Evolutionary conservation across 345 rosid genomes (phyloP).

Genomic region (Arabis alpina): DNA sequence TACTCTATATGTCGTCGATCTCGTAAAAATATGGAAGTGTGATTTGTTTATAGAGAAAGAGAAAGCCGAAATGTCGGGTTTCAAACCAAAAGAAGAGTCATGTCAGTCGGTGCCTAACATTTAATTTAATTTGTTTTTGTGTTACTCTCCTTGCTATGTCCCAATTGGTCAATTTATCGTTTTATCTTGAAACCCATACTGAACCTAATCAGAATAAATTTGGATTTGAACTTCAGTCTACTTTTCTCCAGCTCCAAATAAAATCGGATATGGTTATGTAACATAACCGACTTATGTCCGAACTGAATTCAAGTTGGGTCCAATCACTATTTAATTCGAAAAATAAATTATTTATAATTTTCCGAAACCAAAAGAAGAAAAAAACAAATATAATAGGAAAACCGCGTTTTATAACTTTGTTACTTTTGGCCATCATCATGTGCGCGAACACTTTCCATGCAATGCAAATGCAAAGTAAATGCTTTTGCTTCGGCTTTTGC

Average conservation of each 20-base stretch:
- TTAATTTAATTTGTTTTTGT: conserved; percentile 10
- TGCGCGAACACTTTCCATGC: conserved; percentile 34
- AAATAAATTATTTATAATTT: no score
- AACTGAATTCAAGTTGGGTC: not conserved
- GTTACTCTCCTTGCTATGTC: conserved; percentile 3
- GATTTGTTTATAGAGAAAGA: not conserved
- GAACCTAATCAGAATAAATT: not conserved
- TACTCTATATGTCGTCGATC: not conserved
- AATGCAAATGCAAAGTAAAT: conserved; percentile 27
- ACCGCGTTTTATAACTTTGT: conserved; percentile 36
- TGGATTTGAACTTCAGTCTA: not conserved
- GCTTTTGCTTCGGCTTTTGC: conserved; percentile 19
- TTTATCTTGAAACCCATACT: not conserved
- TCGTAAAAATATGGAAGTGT: conserved; percentile 8
- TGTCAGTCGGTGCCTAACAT: conserved; percentile 28
- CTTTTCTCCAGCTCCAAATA: not conserved
- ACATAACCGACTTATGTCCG: no score
- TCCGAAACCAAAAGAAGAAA: no score
- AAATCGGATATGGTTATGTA: conserved; percentile 1
- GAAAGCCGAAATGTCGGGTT: conserved; percentile 19
- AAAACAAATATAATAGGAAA: no score
- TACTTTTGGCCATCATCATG: conserved; percentile 19
- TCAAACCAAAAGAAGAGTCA: conserved; percentile 7
- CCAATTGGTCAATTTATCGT: not conserved
- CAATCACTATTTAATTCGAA: not conserved